Base-by-base conservation (phyloP, 2,329 filamentous ascomycete genomes). In the Podosphaera leucotricha region DNA sequence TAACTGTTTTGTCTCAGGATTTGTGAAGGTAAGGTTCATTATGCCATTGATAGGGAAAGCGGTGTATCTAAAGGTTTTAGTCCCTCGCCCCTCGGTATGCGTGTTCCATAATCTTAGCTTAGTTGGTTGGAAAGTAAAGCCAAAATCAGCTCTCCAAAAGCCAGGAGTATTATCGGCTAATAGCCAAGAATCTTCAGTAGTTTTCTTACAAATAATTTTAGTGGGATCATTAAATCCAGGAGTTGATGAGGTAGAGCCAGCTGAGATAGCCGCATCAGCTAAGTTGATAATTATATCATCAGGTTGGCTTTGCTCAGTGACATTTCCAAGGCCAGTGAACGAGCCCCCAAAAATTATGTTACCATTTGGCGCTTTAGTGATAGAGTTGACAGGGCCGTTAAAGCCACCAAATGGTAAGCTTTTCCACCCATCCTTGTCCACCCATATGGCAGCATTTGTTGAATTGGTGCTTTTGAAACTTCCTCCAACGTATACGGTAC, bases 1-100 rank as follows among this genome's bases (percentile, higher is more conserved):
- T 45, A 77, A 77, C 43, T 71, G 64, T 21, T 80, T 79, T 1
- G 73, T 80, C 35, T 58, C 64, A 20, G 80, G 77, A 55, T 95
- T 84, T 49, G 77, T 76, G 54, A 90, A 95, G 33, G 85, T 92
- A 56, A 98, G 70, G 61, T 95, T 94, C 76, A 98, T 82, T 58
- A 98, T 94, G 43, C 90, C 90, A 49, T 81, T 77, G 55, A 87
- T 74, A 4, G 87, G 86, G 46, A 87, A 65, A 16, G 85, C 82
- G 19, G 82, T 83, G 57, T 84, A 92, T 46, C 85, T 75, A 64
- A 83, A 98, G 0, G 79, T 81, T 63, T 82, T 81, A 24, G 86
- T 93, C 24, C 90, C 86, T 50, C 85, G 77, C 43, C 81, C 84
- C 53, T 90, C 75, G 43, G 75, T 68, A 52, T 81, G 75, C 2